phyloP scores from a whole-genome alignment of 495 filamentous ascomycete genomes.

The Symbiotaphrina buchneri region DNA sequence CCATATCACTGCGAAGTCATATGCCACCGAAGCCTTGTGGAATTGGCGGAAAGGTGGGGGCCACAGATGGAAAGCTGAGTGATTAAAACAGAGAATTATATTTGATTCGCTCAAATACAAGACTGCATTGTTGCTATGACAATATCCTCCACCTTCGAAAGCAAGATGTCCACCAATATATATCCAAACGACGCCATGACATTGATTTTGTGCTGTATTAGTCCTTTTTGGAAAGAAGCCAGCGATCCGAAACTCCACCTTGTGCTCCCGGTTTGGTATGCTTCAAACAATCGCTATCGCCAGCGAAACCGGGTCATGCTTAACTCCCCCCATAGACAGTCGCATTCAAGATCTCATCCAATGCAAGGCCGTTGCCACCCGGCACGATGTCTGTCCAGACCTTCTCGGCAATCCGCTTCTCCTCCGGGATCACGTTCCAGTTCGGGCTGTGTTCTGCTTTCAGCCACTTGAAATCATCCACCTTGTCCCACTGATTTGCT shows the following conservation, averaged over 20 bases:
- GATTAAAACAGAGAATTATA: too few relatives aligned
- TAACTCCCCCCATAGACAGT: slow-evolving; percentile 7
- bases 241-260: too few relatives aligned
- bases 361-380: slow-evolving; percentile 32
- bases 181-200: too few relatives aligned
- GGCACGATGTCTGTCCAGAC: slow-evolving; percentile 52
- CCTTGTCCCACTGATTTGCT: slow-evolving; percentile 59
- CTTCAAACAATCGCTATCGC: too few relatives aligned
- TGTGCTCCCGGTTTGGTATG: too few relatives aligned
- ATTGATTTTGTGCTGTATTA: too few relatives aligned
- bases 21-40: slow-evolving; percentile 84
- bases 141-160: too few relatives aligned
- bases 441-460: slow-evolving; percentile 71
- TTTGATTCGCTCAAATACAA: too few relatives aligned
- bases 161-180: too few relatives aligned
- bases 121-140: too few relatives aligned
- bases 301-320: neutral
- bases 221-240: too few relatives aligned
- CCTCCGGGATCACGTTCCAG: slow-evolving; percentile 47
- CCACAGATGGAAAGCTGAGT: slow-evolving; percentile 14
- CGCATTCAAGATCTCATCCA: slow-evolving; percentile 44
- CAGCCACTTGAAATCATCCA: slow-evolving; percentile 97
- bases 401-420: slow-evolving; percentile 32
- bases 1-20: slow-evolving; percentile 44
- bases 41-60: slow-evolving; percentile 65